Percentiles rank a stretch among this genome's conserved stretches.
These are phyloP conservation scores for Tricholoma terreum DNA, from an alignment of 768 basidiomycete genomes.

Conservation along the genomic window DNA sequence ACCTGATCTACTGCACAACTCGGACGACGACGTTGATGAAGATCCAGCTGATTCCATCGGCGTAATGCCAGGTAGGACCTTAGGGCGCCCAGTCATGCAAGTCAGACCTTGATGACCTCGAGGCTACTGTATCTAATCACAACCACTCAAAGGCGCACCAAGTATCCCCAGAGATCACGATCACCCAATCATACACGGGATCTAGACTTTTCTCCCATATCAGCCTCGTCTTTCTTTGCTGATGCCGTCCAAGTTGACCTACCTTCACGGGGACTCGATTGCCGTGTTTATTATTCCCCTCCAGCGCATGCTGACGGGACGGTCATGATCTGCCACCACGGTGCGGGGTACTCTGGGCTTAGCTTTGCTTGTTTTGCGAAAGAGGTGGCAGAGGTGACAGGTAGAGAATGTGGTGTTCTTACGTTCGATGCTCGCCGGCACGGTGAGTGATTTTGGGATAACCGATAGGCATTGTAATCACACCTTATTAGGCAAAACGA, in stretches of 20 bases:
- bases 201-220: conserved; percentile 72
- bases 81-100: conserved; percentile 65
- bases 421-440: conserved; percentile 84
- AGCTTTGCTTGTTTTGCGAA: conserved; percentile 91
- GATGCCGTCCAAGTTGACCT: conserved; percentile 79
- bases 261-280: conserved; percentile 55
- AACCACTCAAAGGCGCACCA: conserved; percentile 32
- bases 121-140: conserved; percentile 16
- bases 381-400: conserved; percentile 57
- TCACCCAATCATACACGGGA: conserved; percentile 43
- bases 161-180: conserved; percentile 19
- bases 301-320: conserved; percentile 54
- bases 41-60: conserved; percentile 61
- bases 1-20: conserved; percentile 49
- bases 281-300: conserved; percentile 82
- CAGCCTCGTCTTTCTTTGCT: conserved; percentile 70
- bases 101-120: conserved; percentile 24
- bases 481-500: conserved; percentile 59
- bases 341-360: conserved; percentile 88
- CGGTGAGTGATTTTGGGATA: conserved; percentile 47
- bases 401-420: conserved; percentile 77
- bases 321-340: conserved; percentile 91
- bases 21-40: conserved; percentile 44
- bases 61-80: conserved; percentile 52
- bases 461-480: neutral